phyloP scores from a whole-genome alignment of 2,329 filamentous ascomycete species.

The Alternaria infectoria region DNA sequence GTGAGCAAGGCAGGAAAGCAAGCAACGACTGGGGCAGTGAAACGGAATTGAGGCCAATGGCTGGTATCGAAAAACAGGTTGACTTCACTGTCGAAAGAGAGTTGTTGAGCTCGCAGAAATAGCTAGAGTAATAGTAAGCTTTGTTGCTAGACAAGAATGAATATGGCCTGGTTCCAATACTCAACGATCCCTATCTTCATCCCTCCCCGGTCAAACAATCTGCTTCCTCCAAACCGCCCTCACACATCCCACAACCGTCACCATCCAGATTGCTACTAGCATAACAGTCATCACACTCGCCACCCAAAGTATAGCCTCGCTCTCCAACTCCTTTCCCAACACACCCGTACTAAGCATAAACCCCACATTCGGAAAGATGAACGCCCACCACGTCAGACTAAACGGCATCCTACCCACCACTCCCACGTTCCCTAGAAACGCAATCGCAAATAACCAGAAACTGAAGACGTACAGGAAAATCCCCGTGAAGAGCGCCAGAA shows the following conservation, averaged over 20 bases:
- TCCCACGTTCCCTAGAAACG: conserved; percentile 34
- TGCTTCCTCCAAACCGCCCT: conserved; percentile 57
- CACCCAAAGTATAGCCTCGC: conserved; percentile 44
- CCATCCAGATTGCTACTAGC: conserved; percentile 59
- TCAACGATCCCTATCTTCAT: conserved; percentile 35
- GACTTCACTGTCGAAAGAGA: not conserved
- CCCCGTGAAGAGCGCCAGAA: conserved; percentile 51
- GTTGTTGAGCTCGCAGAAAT: too few relatives aligned
- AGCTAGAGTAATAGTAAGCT: too few relatives aligned
- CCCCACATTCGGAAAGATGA: conserved; percentile 53
- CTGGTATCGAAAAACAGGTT: not conserved
- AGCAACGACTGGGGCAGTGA: not conserved
- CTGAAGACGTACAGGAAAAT: conserved; percentile 69
- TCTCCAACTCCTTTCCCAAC: conserved; percentile 41
- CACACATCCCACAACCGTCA: conserved; percentile 56
- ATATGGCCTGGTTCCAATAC: too few relatives aligned
- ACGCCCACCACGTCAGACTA: conserved; percentile 65
- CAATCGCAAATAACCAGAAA: conserved; percentile 59
- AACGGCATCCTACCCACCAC: conserved; percentile 52
- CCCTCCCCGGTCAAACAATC: conserved; percentile 60
- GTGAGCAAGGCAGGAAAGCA: not conserved
- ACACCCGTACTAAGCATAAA: conserved; percentile 46
- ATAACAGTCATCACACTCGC: conserved; percentile 57
- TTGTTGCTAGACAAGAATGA: too few relatives aligned
- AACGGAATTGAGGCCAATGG: not conserved